Percentiles rank a stretch among this genome's conserved stretches.
These are phyloP conservation scores for Boletus patriciae DNA, from an alignment of 768 basidiomycete species.

Conservation along the genomic window DNA sequence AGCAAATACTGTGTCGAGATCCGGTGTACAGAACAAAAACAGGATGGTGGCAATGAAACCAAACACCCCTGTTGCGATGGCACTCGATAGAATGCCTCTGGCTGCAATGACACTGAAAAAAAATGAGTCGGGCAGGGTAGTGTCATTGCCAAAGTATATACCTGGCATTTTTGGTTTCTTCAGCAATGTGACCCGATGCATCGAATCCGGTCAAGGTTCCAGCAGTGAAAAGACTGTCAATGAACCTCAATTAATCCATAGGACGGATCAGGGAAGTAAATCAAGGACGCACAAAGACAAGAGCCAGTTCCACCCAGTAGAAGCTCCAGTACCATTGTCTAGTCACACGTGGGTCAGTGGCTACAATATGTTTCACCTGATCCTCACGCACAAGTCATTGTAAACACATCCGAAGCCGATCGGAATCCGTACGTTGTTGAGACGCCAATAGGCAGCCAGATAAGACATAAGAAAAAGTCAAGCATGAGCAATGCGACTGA, in stretches of 20 bases:
- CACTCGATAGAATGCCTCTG: conserved; percentile 78
- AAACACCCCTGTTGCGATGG: conserved; percentile 73
- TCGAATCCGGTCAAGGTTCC: conserved; percentile 92
- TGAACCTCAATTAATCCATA: conserved; percentile 30
- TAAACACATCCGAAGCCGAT: conserved; percentile 80
- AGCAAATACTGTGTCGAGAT: conserved; percentile 71
- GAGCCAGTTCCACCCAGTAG: conserved; percentile 89
- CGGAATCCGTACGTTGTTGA: conserved; percentile 88
- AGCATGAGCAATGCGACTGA: conserved; percentile 74
- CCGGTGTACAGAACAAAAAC: conserved; percentile 83
- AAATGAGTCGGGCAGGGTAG: not conserved
- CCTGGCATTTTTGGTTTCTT: conserved; percentile 85
- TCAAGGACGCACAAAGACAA: conserved; percentile 65
- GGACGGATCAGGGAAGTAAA: not conserved
- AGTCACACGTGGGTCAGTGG: conserved; percentile 2
- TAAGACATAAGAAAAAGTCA: conserved; percentile 84
- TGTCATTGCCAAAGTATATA: conserved; percentile 18
- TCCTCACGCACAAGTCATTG: conserved; percentile 63
- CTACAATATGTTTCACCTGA: conserved; percentile 19
- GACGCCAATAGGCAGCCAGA: conserved; percentile 93
- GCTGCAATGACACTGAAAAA: conserved; percentile 66
- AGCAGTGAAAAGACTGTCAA: conserved; percentile 80
- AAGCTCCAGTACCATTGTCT: conserved; percentile 90
- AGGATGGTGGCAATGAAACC: conserved; percentile 78
- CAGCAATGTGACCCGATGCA: conserved; percentile 83